These are phyloP conservation scores for Carallia pectinifolia DNA, from an alignment of 345 rosid genomes.

Conservation along the genomic window DNA sequence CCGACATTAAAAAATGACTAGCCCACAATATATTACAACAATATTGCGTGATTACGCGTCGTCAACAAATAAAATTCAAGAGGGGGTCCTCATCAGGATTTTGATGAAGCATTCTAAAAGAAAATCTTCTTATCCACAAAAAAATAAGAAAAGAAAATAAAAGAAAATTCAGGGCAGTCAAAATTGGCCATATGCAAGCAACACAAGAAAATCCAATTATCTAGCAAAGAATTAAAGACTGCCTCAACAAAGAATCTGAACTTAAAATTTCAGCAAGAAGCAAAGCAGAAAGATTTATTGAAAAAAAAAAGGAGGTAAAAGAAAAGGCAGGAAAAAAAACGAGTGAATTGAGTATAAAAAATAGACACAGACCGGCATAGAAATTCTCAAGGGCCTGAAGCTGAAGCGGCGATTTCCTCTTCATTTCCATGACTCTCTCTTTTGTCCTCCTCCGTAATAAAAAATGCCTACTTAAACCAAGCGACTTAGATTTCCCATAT, in stretches of 20 bases:
- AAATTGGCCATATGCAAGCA: too few species aligned
- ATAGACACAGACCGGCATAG: slow-evolving; percentile 46
- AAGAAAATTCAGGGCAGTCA: too few species aligned
- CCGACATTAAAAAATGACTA: slow-evolving; percentile 10
- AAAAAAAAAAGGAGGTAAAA: neutral
- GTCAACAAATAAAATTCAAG: neutral
- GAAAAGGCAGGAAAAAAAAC: neutral
- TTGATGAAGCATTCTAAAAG: too few species aligned
- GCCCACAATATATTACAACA: neutral
- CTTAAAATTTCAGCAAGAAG: too few species aligned
- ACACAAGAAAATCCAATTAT: too few species aligned
- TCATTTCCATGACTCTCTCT: slow-evolving; percentile 30
- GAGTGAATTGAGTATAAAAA: neutral
- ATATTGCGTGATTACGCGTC: neutral
- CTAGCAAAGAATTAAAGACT: too few species aligned
- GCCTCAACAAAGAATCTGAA: too few species aligned
- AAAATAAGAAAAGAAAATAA: too few species aligned
- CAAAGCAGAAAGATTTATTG: neutral
- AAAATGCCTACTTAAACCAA: neutral
- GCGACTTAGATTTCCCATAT: slow-evolving; percentile 3
- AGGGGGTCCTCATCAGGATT: too few species aligned
- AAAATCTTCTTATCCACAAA: too few species aligned
- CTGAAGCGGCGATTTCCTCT: slow-evolving; percentile 72
- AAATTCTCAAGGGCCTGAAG: slow-evolving; percentile 64
- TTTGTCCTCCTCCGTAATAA: neutral